phyloP scores from a whole-genome alignment of 2,329 filamentous ascomycete genomes.

The Cercospora zeae-maydis region DNA sequence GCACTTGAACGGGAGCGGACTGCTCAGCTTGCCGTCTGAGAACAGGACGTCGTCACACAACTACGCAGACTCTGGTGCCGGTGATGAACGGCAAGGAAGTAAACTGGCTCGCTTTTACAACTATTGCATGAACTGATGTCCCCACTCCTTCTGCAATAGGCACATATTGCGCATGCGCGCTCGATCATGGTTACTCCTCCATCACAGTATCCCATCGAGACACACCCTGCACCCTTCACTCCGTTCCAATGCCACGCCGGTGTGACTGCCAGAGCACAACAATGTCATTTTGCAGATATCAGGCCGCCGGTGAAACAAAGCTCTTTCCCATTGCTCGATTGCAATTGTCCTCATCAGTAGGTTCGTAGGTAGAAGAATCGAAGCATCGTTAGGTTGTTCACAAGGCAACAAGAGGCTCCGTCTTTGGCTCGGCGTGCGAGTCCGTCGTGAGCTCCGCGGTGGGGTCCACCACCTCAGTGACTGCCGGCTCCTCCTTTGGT shows the following conservation, averaged over 20 bases:
- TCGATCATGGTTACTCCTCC: not conserved
- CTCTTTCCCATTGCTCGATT: not conserved
- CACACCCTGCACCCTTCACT: not conserved
- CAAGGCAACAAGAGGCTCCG: conserved; percentile 6
- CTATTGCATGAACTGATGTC: conserved; percentile 4
- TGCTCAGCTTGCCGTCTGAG: not conserved
- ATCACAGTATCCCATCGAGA: not conserved
- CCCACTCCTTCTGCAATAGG: conserved; percentile 6
- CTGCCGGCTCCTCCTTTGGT: conserved; percentile 24
- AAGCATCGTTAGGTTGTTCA: conserved; percentile 4
- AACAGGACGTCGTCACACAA: not conserved
- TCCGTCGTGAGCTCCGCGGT: conserved; percentile 16
- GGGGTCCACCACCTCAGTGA: conserved; percentile 18
- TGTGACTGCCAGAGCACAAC: not conserved
- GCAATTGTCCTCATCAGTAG: not conserved
- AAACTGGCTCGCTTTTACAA: conserved; percentile 3
- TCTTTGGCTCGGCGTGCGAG: not conserved
- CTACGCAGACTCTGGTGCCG: not conserved
- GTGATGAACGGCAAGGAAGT: not conserved
- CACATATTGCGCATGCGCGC: conserved; percentile 4
- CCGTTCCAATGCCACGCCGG: conserved; percentile 5
- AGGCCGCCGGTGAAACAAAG: not conserved
- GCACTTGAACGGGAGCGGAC: not conserved
- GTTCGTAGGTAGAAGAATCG: not conserved
- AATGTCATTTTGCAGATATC: not conserved